These are phyloP conservation scores for Gymnopus androsaceus DNA, from an alignment of 1,284 basidiomycete species.

Conservation along the genomic window DNA sequence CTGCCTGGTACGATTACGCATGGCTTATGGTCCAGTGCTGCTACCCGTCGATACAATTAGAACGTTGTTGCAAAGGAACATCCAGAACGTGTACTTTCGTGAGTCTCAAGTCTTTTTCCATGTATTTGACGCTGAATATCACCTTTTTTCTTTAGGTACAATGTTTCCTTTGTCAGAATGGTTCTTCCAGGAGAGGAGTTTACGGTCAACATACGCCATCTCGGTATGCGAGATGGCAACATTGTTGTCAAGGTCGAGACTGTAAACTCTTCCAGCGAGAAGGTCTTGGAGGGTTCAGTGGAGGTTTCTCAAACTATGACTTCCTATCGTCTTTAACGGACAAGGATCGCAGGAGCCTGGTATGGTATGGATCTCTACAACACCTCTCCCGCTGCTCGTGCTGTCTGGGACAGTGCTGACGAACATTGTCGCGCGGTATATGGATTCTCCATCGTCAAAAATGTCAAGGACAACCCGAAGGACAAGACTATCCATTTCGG, in stretches of 20 bases:
- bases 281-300: slow-evolving; percentile 89
- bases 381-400: slow-evolving; percentile 86
- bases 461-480: slow-evolving; percentile 97
- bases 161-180: slow-evolving; percentile 95
- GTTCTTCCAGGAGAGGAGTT: slow-evolving; percentile 90
- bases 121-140: no score
- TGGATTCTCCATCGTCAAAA: slow-evolving; percentile 97
- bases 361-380: slow-evolving; percentile 99
- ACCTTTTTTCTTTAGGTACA: no score
- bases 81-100: no score
- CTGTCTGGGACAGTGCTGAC: no score
- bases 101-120: no score
- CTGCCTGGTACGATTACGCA: slow-evolving; percentile 97
- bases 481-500: slow-evolving; percentile 96
- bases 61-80: no score
- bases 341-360: slow-evolving; percentile 98
- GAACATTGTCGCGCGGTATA: slow-evolving; percentile 94
- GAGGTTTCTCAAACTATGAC: slow-evolving; percentile 93
- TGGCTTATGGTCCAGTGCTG: slow-evolving; percentile 95
- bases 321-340: slow-evolving; percentile 94
- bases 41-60: no score
- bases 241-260: slow-evolving; percentile 93
- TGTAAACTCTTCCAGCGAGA: slow-evolving; percentile 87
- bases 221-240: slow-evolving; percentile 89
- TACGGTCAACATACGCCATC: slow-evolving; percentile 85